Evolutionary conservation across 2,329 filamentous ascomycete species (phyloP), one percentile per base, ranked within the genome.

Genomic region (Harringtonia aguacate): DNA sequence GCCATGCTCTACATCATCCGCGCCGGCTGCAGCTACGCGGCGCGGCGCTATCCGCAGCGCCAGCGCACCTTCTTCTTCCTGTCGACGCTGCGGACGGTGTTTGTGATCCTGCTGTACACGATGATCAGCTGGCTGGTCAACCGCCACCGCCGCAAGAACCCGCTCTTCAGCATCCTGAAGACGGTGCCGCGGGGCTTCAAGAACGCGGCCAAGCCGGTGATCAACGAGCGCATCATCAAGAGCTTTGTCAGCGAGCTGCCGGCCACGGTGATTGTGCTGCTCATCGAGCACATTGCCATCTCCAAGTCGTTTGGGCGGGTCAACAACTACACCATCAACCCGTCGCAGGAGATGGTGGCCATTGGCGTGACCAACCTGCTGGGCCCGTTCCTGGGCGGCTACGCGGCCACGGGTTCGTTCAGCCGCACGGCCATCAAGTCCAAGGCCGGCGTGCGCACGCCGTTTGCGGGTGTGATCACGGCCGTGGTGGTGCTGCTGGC

Each of bases 201-300:
- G 57, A 73, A 92, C 58, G 84, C 85, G n/a, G 79, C 73, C 12
- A 81, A 83, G 4, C 92, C 92, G 0, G 67, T 61, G 0, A 63
- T 97, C 49, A 77, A 85, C 52, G 62, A 59, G 0, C 61, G 70
- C 0, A 75, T 95, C 41, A 75, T 95, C 56, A 68, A 65, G 1
- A 66, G 77, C 1, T 87, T 95, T 56, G 70, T 75, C 1, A 69
- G 70, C 36, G 74, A 95, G 50, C 68, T 97, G 4, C 92, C 92
- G 0, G 85, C 84, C 4, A 81, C 85, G 0, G 81, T 95, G 43
- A 94, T 97, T 51, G 90, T 98, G 10, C 73, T 97, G 45, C 72
- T 98, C 27, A 94, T 97, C 48, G 92, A 98, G 65, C 92, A 98
- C 61, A 95, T 98, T 56, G 88, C 92, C 45, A 97, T 98, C 50